These are phyloP conservation scores for Colletotrichum australisinense DNA, from an alignment of 2,329 filamentous ascomycete species.

Conservation along the genomic window DNA sequence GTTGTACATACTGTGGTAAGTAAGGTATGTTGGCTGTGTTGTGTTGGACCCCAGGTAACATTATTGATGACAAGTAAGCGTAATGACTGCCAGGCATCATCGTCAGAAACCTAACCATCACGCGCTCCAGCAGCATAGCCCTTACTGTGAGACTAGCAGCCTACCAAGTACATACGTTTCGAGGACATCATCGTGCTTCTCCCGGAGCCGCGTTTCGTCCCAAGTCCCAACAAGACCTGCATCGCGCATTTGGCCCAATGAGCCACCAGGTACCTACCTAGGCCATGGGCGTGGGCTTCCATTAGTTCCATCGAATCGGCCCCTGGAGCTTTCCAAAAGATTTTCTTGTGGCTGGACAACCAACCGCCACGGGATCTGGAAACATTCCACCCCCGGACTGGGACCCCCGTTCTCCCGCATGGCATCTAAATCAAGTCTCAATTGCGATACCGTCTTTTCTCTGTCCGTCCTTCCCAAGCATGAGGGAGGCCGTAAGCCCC, in stretches of 20 bases:
- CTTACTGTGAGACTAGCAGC: background rate
- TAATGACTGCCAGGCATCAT: background rate
- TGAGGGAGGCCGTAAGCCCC: background rate
- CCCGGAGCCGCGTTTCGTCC: background rate
- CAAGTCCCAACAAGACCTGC: slow-evolving; percentile 6
- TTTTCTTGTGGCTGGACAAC: background rate
- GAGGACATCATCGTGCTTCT: background rate
- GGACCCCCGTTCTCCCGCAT: slow-evolving; percentile 2
- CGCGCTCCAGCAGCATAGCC: background rate
- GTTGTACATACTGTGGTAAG: no score
- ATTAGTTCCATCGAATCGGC: background rate
- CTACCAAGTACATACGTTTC: no score
- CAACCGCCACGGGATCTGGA: background rate
- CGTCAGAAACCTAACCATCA: background rate
- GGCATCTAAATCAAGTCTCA: slow-evolving; percentile 17
- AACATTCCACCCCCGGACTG: slow-evolving; percentile 20
- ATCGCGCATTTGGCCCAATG: no score
- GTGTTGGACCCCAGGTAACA: background rate
- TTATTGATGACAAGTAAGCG: background rate
- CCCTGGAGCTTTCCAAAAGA: background rate
- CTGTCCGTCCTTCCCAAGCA: background rate
- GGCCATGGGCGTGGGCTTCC: background rate
- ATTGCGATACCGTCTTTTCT: slow-evolving; percentile 2
- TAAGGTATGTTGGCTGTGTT: no score
- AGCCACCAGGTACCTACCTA: no score